These are phyloP conservation scores for Xenoacremonium recifei DNA, from an alignment of 2,329 filamentous ascomycete genomes.

Conservation along the genomic window DNA sequence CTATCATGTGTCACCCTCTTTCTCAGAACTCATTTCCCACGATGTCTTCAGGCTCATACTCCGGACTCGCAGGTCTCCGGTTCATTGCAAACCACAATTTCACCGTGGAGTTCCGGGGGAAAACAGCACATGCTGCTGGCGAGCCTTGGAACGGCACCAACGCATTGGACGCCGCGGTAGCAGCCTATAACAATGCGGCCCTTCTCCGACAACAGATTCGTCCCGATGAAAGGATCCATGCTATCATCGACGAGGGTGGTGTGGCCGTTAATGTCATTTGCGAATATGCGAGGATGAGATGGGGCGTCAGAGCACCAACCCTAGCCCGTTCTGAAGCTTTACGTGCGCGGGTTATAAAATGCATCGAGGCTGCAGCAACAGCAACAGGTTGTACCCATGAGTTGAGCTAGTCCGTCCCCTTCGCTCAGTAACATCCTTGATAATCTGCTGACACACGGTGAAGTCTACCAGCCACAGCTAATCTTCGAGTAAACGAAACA, in stretches of 20 bases:
- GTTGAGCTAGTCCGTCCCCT: not conserved
- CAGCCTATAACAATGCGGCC: constrained; percentile 34
- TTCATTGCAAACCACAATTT: constrained; percentile 33
- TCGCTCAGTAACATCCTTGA: not conserved
- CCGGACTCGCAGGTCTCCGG: constrained; percentile 23
- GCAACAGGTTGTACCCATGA: constrained; percentile 35
- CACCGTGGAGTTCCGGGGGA: constrained; percentile 31
- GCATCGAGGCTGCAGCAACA: constrained; percentile 33
- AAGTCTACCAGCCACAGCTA: too few relatives aligned
- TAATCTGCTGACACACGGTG: not conserved
- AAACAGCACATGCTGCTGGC: constrained; percentile 33
- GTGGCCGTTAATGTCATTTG: constrained; percentile 12
- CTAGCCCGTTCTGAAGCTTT: constrained; percentile 6
- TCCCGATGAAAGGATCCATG: constrained; percentile 36
- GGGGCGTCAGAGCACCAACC: constrained; percentile 11
- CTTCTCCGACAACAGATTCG: constrained; percentile 38
- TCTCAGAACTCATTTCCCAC: not conserved
- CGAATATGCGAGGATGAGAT: constrained; percentile 11
- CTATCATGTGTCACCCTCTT: constrained; percentile 29
- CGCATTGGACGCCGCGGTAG: constrained; percentile 37
- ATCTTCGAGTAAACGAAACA: constrained; percentile 40
- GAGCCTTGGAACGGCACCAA: constrained; percentile 38
- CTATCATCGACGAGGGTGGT: constrained; percentile 33
- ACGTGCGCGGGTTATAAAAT: constrained; percentile 35
- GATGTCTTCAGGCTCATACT: not conserved